Base-by-base conservation (phyloP, 768 basidiomycete genomes). In the Tulasnella sp. region DNA sequence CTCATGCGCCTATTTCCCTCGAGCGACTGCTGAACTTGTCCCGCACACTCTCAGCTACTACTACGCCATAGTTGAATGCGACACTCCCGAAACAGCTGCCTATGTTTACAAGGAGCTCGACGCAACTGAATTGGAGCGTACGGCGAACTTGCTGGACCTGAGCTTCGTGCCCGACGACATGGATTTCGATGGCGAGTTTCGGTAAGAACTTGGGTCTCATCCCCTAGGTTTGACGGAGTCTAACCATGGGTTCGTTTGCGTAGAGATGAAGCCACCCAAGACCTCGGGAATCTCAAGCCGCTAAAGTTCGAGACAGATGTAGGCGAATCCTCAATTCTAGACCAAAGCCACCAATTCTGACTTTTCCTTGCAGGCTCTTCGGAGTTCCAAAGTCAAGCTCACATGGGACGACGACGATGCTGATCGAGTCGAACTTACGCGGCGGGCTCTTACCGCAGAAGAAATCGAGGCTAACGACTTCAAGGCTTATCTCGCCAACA, bases 311-410 rank as follows among this genome's bases (percentile, higher is more conserved):
- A 93, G 44, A 99, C 98, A 2, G 95, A 97, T 84, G 97, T 96
- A 84, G 85, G 94, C 87, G 11, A 7, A 73, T 11, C 41, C 16
- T 41, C 50, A 1, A 44, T 20, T 28, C 42, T 14, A 40, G 80
- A n/a, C n/a, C 24, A 7, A 48, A 37, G 41, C 22, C 18, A 31
- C 37, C 58, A 34, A 31, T 50, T 24, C 41, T 20, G 37, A 42
- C n/a, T 80, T 37, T 16, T 81, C 48, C 18, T 69, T 31, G 7
- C 82, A 98, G 96, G 97, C 97, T 14, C 90, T 99, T 7, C 93
- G 97, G 7, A 97, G 99, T 85, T 99, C 98, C 20, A 98, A 96
- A 88, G 97, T 99, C 81, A n/a, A n/a, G n/a, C n/a, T n/a, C n/a
- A n/a, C 37, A 37, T 99, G 98, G 98, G 98, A 99, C 83, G 95